Base-by-base conservation (phyloP, 768 basidiomycete genomes). In the Xanthoconium stramineum region DNA sequence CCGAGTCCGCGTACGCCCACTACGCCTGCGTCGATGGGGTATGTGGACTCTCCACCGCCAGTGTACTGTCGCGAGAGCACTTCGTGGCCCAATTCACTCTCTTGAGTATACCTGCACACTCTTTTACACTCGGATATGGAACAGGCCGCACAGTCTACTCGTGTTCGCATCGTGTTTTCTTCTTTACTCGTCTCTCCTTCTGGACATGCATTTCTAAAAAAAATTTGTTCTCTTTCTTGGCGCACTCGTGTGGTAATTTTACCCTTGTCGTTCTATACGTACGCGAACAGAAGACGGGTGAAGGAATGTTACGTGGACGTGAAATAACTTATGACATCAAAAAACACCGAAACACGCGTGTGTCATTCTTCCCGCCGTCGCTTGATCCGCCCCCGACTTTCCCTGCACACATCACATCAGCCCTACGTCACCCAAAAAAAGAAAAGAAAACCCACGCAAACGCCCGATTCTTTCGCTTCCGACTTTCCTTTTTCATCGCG, bases 401-500 rank as follows among this genome's bases (percentile, higher is more conserved):
- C 82, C 6, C 82, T 83, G 47, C 12, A 39, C 38, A n/a, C 38
- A 28, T 12, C 5, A 9, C 33, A 9, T 47, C 47, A 36, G 46
- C 17, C 33, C 32, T 24, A 24, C 24, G 24, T 24, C 24, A 24
- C 9, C 33, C 12, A 35, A 35, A 35, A 35, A 12, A 6, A 35
- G 9, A 35, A 45, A 45, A 15, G 29, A 39, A 39, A 17, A 78
- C 88, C 74, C 64, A 88, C 87, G 78, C 77, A 66, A 83, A 85
- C 28, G 69, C 65, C 29, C 76, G 70, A 44, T 78, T 80, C 71
- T 92, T 94, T 64, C 91, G 75, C 69, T 95, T 95, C 66, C 86
- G 79, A 60, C 88, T 88, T 62, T 91, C 91, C 72, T 92, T 94
- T 76, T 95, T 95, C 62, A 82, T 77, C 11, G 70, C 71, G 59